Base-by-base conservation (phyloP, 1,284 basidiomycete species). In the Singerocomus inundabilis region DNA sequence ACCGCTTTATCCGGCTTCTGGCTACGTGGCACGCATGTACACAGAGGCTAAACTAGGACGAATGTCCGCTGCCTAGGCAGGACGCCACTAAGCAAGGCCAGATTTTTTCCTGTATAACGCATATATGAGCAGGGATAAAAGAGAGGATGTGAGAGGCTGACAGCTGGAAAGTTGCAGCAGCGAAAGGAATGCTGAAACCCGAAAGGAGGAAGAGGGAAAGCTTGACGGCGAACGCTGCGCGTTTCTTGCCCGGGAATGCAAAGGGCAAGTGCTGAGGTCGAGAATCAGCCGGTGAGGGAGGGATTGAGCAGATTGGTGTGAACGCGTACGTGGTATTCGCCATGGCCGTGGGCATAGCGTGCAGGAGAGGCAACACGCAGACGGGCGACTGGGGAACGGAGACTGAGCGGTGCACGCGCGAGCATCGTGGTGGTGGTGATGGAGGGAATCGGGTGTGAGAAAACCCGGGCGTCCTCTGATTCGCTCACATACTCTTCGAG, bases 131-230 rank as follows among this genome's bases (percentile, higher is more conserved):
- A 26, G 18, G 38, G 44, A 35, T 46, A 21, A 26, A 43, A 8
- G 46, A 49, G 35, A n/a, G 36, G 26, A 15, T 39, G 13, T 2
- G 73, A 34, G 33, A n/a, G 9, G 35, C 88, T 57, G 60, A 91
- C 88, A 90, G 57, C 69, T 88, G 86, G 62, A 77, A 82, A 32
- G 61, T 68, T 9, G 80, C 71, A 4, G 85, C 86, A 50, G 77
- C 56, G 66, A 88, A 82, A 29, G 88, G 88, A 54, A 89, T 77
- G 51, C 75, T 66, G 64, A 89, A 88, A 18, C 87, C 87, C 16
- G 70, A 49, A 13, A 68, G 36, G 49, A 89, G 72, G 68, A 79
- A 87, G 12, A 70, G 53, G 24, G 68, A 60, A 36, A 87, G 60
- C 70, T 88, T 90, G 52, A 72, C 38, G 13, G 72, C 88, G 57